Base-by-base conservation (phyloP, 139 green algal genomes). In the Chlamydomonas sp. region DNA sequence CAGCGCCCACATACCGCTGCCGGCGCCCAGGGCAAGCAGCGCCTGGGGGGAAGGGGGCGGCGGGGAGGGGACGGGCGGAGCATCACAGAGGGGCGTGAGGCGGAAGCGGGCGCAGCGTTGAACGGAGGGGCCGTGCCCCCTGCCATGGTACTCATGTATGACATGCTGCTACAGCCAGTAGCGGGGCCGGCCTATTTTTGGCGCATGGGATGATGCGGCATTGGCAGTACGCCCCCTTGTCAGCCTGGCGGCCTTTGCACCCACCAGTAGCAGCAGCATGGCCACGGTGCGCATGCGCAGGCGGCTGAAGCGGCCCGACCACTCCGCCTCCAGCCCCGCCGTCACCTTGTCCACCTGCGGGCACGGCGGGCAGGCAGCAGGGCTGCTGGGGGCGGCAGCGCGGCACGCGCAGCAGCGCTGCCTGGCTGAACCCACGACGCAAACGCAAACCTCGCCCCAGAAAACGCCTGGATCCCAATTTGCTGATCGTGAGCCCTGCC, bases 331-430 rank as follows among this genome's bases (percentile, higher is more conserved):
- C 84, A 88, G 63, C 0, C 17, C 18, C 8, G 63, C 9, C 1
- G 84, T 77, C 84, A 88, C 84, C 57, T 63, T 63, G 75, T 88
- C 84, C 17, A 88, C 84, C 84, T 88, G 83, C 2, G 59, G 79
- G 31, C 31, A 49, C 9, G 63, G 74, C 5, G 49, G 4, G 69
- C 3, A 20, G 10, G 18, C 17, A 9, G 69, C 4, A 76, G 12
- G 67, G 67, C 12, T 31, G 14, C 67, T 12, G 67, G 67, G 67
- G 67, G 67, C 14, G 12, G 67, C 9, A 15, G 67, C 14, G 67
- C 67, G 67, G 9, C 18, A 15, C 20, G 67, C 67, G 12, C 9
- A 15, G 67, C 12, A 73, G 67, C 20, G 10, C 14, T 18, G 8
- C 69, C 2, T 14, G 3, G 69, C 1, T 2, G 15, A 2, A 10